Evolutionary conservation across 306 rosid genomes (phyloP), one percentile per base, ranked within the genome.

Genomic region (Quillaja saponaria): DNA sequence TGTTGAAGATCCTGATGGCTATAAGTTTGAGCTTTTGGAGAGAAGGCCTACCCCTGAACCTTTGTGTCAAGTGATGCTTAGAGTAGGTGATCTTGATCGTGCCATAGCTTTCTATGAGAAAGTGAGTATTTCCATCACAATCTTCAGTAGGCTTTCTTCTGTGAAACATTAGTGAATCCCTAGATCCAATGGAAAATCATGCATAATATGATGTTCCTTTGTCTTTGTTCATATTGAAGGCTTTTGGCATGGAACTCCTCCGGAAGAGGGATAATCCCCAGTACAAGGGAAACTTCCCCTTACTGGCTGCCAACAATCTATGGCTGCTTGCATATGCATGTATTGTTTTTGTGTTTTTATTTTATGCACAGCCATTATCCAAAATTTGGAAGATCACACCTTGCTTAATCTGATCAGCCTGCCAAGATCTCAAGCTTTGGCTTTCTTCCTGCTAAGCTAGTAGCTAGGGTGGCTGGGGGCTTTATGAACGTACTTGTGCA

Each of bases 1-100:
- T 71, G 61, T 89, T 66, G 97, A 94, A 78, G 99, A 94, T 81
- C 95, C 96, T 14, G 97, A 89, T 85, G 99, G 99, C 67, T 94
- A 89, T 68, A 68, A 83, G 72, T 85, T 94, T 58, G 90, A 94
- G 75, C 88, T 94, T 67, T 55, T 85, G 75, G 95, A 89, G 82
- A 89, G 88, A 70, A 78, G 86, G 42, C 95, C 95, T 45, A 74
- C 95, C 55, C 96, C 87, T 12, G 99, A 94, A 72, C 97, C 99
- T 40, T 66, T 94, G 65, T 89, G 91, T 63, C 87, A 89, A 94
- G 95, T 94, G 67, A 94, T 94, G 99, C 95, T 94, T 76, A 90
- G 95, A 20, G 97, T 87, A 5, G 96, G 97, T 13, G 95, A 90
- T 71, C 97, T 94, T 71, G 90, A 85, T 49, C 97, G 90, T 57